These are phyloP conservation scores for Lentinula sp. DNA, from an alignment of 768 basidiomycete species.

Conservation along the genomic window DNA sequence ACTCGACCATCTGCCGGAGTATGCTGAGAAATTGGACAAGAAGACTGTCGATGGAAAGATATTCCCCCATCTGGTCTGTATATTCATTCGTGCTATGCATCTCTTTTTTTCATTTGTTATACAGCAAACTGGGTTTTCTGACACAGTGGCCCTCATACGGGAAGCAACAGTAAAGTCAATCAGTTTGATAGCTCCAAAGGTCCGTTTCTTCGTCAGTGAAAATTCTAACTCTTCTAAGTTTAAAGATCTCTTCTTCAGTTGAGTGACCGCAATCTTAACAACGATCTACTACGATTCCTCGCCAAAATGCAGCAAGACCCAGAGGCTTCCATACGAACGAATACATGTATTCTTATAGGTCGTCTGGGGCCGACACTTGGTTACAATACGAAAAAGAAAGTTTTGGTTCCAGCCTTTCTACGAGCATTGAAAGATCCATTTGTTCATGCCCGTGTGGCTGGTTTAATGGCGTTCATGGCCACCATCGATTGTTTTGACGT, in stretches of 20 bases:
- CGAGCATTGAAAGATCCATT: constrained; percentile 87
- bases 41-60: constrained; percentile 81
- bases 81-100: not conserved
- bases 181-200: constrained; percentile 80
- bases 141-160: constrained; percentile 89
- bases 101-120: not conserved
- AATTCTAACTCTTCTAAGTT: not conserved
- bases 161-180: constrained; percentile 93
- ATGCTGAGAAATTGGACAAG: constrained; percentile 82
- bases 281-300: constrained; percentile 88
- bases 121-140: constrained; percentile 93
- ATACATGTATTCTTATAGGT: constrained; percentile 94
- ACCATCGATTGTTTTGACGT: constrained; percentile 84
- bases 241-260: constrained; percentile 44
- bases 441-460: constrained; percentile 90
- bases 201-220: constrained; percentile 18
- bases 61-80: constrained; percentile 84
- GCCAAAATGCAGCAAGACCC: constrained; percentile 90
- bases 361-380: constrained; percentile 82
- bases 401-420: constrained; percentile 93
- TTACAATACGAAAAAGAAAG: constrained; percentile 87
- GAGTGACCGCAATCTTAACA: constrained; percentile 88
- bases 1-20: constrained; percentile 78
- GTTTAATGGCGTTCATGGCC: constrained; percentile 93
- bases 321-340: constrained; percentile 94